These are phyloP conservation scores for Caryopteris hybrid DNA, from an alignment of 305 asterid species.

Conservation along the genomic window DNA sequence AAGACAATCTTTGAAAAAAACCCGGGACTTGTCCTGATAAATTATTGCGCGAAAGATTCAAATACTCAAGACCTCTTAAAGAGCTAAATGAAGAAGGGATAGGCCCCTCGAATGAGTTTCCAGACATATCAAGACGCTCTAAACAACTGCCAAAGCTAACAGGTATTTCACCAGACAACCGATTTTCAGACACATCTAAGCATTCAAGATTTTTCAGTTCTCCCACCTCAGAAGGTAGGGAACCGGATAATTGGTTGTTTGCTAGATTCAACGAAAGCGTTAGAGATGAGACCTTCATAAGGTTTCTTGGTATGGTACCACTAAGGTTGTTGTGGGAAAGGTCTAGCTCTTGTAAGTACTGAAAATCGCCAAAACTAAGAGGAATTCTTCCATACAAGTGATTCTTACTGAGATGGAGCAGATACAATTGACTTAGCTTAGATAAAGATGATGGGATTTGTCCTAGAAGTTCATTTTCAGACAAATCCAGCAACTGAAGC, in stretches of 20 bases:
- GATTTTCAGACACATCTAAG: conserved; percentile 29
- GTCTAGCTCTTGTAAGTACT: conserved; percentile 29
- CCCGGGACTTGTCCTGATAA: conserved; percentile 29
- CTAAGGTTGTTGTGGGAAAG: conserved; percentile 32
- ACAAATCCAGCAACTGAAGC: conserved; percentile 33
- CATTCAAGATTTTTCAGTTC: conserved; percentile 22
- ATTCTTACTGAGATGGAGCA: conserved; percentile 27
- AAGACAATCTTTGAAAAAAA: conserved; percentile 17
- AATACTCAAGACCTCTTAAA: conserved; percentile 19
- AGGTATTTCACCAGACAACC: conserved; percentile 27
- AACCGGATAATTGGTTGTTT: conserved; percentile 27
- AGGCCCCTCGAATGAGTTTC: conserved; percentile 20
- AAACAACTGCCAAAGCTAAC: conserved; percentile 20
- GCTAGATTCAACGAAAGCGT: conserved; percentile 23
- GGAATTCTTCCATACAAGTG: conserved; percentile 29
- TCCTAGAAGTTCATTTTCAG: conserved; percentile 31
- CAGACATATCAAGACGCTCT: conserved; percentile 22
- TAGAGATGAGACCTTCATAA: conserved; percentile 27
- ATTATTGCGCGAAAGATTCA: conserved; percentile 31
- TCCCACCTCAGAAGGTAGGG: conserved; percentile 24
- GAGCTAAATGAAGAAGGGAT: conserved; percentile 26
- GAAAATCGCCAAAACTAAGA: conserved; percentile 19
- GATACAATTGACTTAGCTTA: conserved; percentile 11
- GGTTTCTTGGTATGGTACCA: conserved; percentile 28
- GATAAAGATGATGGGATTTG: conserved; percentile 27